Evolutionary conservation across 2,329 filamentous ascomycete genomes (phyloP).

Genomic region (Proliferodiscus dingleyae): DNA sequence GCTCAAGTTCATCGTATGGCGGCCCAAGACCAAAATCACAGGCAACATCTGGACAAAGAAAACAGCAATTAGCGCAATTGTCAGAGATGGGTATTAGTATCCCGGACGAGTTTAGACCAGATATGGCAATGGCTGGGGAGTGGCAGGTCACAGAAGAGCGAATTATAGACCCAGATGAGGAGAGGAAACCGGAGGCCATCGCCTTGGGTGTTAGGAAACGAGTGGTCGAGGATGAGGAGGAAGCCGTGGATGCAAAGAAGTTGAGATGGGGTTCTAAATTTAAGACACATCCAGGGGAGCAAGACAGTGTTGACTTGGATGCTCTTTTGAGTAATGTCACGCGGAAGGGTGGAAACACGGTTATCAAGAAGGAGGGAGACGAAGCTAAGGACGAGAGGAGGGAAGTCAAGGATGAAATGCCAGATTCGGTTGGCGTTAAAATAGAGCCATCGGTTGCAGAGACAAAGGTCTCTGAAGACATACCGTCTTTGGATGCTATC

Average conservation of each 20-base stretch:
- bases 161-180: conserved; percentile 36
- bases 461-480: conserved; percentile 31
- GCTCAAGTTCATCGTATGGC: conserved; percentile 20
- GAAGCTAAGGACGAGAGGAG: conserved; percentile 18
- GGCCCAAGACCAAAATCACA: conserved; percentile 29
- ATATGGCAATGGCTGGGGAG: conserved; percentile 83
- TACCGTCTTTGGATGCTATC: conserved; percentile 21
- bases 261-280: conserved; percentile 37
- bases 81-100: conserved; percentile 82
- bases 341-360: conserved; percentile 23
- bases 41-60: conserved; percentile 59
- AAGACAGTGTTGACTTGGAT: conserved; percentile 36
- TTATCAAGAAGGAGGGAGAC: conserved; percentile 18
- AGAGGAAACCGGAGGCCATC: conserved; percentile 37
- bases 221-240: conserved; percentile 54
- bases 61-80: conserved; percentile 81
- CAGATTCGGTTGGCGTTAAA: conserved; percentile 18
- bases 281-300: conserved; percentile 30
- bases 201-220: conserved; percentile 60
- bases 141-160: conserved; percentile 62
- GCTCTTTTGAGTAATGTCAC: conserved; percentile 29
- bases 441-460: conserved; percentile 25
- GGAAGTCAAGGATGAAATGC: neutral
- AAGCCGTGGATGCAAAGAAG: conserved; percentile 56
- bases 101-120: conserved; percentile 69